Percentiles rank a stretch among this genome's conserved stretches.
These are phyloP conservation scores for Botrytis elliptica DNA, from an alignment of 2,329 filamentous ascomycete species.

Conservation along the genomic window DNA sequence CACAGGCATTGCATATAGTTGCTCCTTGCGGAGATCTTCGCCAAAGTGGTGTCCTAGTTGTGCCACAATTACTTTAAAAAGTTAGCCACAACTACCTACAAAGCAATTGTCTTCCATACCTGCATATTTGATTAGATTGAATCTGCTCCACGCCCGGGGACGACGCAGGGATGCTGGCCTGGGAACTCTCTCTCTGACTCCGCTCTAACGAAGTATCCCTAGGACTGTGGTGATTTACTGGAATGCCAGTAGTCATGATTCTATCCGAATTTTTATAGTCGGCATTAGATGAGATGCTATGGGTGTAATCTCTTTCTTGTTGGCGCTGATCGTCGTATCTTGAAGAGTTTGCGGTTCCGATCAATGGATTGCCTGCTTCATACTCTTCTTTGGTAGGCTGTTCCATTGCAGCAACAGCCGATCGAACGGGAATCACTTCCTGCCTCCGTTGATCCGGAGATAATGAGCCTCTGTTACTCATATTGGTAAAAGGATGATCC, in stretches of 20 bases:
- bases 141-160: constrained; percentile 20
- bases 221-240: constrained; percentile 25
- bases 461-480: constrained; percentile 30
- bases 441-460: constrained; percentile 28
- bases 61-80: constrained; percentile 80
- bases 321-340: constrained; percentile 18
- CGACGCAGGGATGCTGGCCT: constrained; percentile 12
- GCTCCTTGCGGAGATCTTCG: constrained; percentile 87
- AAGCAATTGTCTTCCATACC: constrained; percentile 49
- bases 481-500: constrained; percentile 32
- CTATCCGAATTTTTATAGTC: constrained; percentile 27
- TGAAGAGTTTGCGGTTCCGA: constrained; percentile 30
- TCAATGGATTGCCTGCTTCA: constrained; percentile 32
- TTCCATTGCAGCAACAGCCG: constrained; percentile 26
- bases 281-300: constrained; percentile 26
- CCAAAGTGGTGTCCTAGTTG: constrained; percentile 92
- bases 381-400: constrained; percentile 33
- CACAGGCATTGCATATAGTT: constrained; percentile 97
- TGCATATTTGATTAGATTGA: constrained; percentile 67
- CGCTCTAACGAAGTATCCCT: constrained; percentile 28
- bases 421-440: constrained; percentile 30
- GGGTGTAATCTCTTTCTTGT: constrained; percentile 20
- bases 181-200: constrained; percentile 29
- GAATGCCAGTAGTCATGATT: constrained; percentile 24
- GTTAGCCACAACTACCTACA: constrained; percentile 23